phyloP scores from a whole-genome alignment of 2,329 filamentous ascomycete species.

The Talaromyces sp. region DNA sequence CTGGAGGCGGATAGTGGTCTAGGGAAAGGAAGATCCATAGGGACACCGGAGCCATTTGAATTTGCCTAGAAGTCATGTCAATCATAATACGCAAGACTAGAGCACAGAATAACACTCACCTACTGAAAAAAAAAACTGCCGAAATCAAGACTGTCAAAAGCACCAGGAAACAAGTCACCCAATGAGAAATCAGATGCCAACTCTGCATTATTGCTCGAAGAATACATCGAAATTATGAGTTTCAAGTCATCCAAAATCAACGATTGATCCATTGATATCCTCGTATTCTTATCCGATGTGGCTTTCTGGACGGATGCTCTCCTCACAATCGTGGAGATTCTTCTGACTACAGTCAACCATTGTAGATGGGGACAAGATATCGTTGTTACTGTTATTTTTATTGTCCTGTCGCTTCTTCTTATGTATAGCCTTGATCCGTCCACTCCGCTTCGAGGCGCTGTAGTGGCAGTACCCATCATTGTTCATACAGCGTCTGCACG shows the following conservation, averaged over 20 bases:
- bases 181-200: neutral
- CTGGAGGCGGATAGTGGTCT: neutral
- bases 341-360: neutral
- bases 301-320: neutral
- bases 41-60: neutral
- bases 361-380: neutral
- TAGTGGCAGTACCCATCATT: neutral
- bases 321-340: neutral
- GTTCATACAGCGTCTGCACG: neutral
- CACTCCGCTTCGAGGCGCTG: neutral
- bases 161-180: neutral
- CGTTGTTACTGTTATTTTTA: neutral
- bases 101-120: neutral
- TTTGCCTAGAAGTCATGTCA: neutral
- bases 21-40: neutral
- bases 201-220: neutral
- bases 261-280: neutral
- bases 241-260: neutral
- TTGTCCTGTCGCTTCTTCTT: neutral
- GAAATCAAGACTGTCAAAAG: neutral
- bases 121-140: neutral
- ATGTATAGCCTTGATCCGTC: neutral
- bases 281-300: neutral
- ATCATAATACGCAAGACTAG: neutral
- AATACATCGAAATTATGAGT: neutral